phyloP scores from a whole-genome alignment of 345 rosid genomes.

The Lepidium sativum region DNA sequence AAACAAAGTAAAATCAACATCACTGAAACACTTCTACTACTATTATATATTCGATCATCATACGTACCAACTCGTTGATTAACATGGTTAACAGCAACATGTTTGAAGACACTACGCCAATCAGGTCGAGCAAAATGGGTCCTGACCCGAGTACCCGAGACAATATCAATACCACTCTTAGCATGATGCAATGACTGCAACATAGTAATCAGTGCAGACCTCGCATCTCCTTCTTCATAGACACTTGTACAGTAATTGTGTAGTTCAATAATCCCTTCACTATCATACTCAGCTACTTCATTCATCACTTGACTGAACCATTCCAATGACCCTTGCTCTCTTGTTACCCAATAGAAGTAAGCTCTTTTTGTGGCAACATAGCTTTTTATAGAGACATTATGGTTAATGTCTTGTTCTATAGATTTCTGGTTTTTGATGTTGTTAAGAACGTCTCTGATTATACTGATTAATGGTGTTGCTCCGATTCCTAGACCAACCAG shows the following conservation, averaged over 20 bases:
- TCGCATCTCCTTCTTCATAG: constrained; percentile 78
- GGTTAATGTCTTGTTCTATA: constrained; percentile 26
- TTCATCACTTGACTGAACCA: constrained; percentile 76
- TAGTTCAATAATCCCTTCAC: constrained; percentile 52
- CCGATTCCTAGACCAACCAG: constrained; percentile 80
- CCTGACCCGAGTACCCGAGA: constrained; percentile 52
- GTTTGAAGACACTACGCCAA: constrained; percentile 67
- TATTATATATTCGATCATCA: background rate
- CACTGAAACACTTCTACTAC: background rate
- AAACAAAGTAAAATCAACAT: background rate
- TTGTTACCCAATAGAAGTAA: constrained; percentile 79
- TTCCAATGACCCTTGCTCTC: constrained; percentile 77
- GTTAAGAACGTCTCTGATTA: constrained; percentile 65
- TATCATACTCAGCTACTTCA: constrained; percentile 52
- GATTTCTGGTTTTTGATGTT: constrained; percentile 63
- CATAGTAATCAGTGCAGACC: constrained; percentile 74
- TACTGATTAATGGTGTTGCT: constrained; percentile 77
- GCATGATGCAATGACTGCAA: constrained; percentile 70
- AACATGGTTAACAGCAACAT: constrained; percentile 49
- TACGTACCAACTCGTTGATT: constrained; percentile 57
- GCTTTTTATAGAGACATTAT: constrained; percentile 22
- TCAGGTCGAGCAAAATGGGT: constrained; percentile 68
- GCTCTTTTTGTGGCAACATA: constrained; percentile 53
- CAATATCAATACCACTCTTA: constrained; percentile 59
- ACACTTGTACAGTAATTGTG: constrained; percentile 71